These are phyloP conservation scores for Cladorrhinum sp. DNA, from an alignment of 2,329 filamentous ascomycete genomes.

Conservation along the genomic window DNA sequence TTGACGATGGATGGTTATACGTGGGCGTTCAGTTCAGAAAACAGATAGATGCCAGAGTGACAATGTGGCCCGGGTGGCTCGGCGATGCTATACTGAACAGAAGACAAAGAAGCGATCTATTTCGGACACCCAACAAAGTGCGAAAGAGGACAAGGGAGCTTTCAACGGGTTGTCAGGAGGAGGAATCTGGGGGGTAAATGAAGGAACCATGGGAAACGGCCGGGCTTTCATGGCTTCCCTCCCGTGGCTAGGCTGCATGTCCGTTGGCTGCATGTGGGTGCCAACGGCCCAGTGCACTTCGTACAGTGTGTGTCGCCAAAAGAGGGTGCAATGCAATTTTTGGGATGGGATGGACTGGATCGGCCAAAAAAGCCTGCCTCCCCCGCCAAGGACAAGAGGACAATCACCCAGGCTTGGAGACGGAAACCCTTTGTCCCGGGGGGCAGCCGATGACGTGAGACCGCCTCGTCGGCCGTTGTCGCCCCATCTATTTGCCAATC, in stretches of 20 bases:
- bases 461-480: background rate
- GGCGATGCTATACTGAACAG: background rate
- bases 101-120: background rate
- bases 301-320: background rate
- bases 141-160: background rate
- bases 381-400: constrained; percentile 13
- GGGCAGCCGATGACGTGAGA: constrained; percentile 24
- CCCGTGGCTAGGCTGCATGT: background rate
- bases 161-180: background rate
- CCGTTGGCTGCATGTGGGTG: constrained; percentile 2
- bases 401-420: background rate
- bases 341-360: constrained; percentile 4
- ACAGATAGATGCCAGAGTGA: background rate
- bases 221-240: background rate
- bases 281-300: background rate
- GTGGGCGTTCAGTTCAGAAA: background rate
- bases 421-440: constrained; percentile 12
- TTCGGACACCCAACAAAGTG: background rate
- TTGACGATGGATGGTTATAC: background rate
- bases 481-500: background rate
- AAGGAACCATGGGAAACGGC: background rate
- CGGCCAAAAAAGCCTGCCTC: constrained; percentile 1
- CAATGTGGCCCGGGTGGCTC: background rate
- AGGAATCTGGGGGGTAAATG: constrained; percentile 3
- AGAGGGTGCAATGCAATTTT: background rate